Evolutionary conservation across 176 grass and related monocot species (phyloP), one percentile per base, ranked within the genome.

Genomic region (Luzula sylvatica): DNA sequence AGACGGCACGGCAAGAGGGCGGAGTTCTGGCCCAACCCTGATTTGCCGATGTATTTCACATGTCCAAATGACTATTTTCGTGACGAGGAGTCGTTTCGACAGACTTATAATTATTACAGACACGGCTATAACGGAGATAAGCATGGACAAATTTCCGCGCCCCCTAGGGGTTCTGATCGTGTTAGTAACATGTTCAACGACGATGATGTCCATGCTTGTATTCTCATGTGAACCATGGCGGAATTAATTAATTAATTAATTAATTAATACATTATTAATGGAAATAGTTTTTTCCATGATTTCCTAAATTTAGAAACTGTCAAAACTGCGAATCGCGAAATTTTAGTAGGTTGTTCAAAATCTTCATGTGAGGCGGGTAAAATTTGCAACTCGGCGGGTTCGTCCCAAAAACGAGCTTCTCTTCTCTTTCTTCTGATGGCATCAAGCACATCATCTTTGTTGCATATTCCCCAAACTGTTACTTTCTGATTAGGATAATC

Each of bases 181-280:
- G 86, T 92, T 72, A 87, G 82, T 79, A 99, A 99, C 82, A 80
- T 99, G 78, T 99, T 99, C 81, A 98, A 98, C 60, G 93, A 99
- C 58, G 93, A 99, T 70, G 75, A 99, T 67, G 93, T 92, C 42
- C 76, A 99, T 73, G 82, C 93, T 0, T 99, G 93, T 73, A 11
- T 54, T 58, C 3, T 99, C 72, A 99, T 99, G 93, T 96, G 55
- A 44, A n/a, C n/a, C n/a, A n/a, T n/a, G n/a, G n/a, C n/a, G n/a
- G n/a, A n/a, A n/a, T n/a, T n/a, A n/a, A n/a, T n/a, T n/a, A n/a
- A n/a, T n/a, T n/a, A n/a, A n/a, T n/a, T n/a, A n/a, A n/a, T n/a
- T n/a, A n/a, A n/a, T n/a, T 20, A 83, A 15, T 75, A 62, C 22
- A 62, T 53, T 45, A 78, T 62, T 11, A 86, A 24, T 26, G 90